phyloP scores from a whole-genome alignment of 768 basidiomycete genomes.

The Rhodotorula sphaerocarpa region DNA sequence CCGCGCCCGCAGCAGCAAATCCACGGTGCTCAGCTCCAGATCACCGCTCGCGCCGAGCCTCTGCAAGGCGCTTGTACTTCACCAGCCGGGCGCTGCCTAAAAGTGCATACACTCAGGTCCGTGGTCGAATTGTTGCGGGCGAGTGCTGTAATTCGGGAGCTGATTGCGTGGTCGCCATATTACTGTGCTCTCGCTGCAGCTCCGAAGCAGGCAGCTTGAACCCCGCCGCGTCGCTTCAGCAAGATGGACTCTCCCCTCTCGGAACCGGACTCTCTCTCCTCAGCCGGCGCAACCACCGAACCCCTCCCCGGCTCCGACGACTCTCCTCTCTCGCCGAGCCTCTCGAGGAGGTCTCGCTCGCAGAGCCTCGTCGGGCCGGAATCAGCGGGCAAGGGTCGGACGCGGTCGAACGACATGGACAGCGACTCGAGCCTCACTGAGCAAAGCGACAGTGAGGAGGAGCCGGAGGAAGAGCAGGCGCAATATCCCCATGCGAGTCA shows the following conservation, averaged over 20 bases:
- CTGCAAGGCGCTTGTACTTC: too few relatives aligned
- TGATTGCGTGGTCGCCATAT: too few relatives aligned
- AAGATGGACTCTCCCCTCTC: conserved; percentile 27
- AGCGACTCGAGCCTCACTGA: conserved; percentile 34
- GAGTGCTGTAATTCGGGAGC: too few relatives aligned
- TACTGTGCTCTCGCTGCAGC: too few relatives aligned
- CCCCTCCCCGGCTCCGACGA: conserved; percentile 20
- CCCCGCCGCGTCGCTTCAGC: too few relatives aligned
- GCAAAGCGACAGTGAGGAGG: conserved; percentile 10
- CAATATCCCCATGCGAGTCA: too few relatives aligned
- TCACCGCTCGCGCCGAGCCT: too few relatives aligned
- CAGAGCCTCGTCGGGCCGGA: background rate
- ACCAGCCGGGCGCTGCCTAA: background rate
- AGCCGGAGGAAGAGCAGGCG: too few relatives aligned
- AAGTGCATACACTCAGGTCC: background rate
- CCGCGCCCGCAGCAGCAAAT: too few relatives aligned
- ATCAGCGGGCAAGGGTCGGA: background rate
- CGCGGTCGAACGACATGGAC: conserved; percentile 6
- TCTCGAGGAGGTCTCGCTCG: background rate
- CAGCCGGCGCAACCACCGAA: conserved; percentile 31
- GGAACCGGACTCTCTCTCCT: conserved; percentile 33
- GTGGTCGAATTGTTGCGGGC: background rate
- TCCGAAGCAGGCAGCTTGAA: too few relatives aligned
- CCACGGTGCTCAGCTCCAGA: too few relatives aligned
- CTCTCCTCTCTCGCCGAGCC: background rate